phyloP scores from a whole-genome alignment of 1,284 basidiomycete species.

The Ustilago esculenta region DNA sequence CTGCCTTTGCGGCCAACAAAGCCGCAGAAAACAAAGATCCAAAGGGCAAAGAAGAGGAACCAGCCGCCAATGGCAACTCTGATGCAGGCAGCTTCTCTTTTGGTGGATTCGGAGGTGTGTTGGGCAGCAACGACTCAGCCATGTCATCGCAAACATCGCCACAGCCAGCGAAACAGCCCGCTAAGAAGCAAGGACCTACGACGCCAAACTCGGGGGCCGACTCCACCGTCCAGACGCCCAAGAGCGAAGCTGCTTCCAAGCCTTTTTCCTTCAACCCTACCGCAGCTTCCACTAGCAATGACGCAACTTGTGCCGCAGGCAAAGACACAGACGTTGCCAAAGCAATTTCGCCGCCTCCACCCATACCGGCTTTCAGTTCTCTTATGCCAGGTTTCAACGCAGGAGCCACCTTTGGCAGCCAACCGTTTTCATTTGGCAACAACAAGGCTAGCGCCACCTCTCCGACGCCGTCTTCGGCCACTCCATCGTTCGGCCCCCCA shows the following conservation, averaged over 20 bases:
- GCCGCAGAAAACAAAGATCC: conserved; percentile 26
- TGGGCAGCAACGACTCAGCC: conserved; percentile 26
- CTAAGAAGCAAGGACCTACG: background rate
- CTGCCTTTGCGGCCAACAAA: conserved; percentile 38
- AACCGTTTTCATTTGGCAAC: conserved; percentile 37
- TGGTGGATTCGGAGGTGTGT: conserved; percentile 28
- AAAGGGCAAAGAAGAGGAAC: conserved; percentile 11
- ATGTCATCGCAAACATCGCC: conserved; percentile 5
- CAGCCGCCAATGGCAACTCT: conserved; percentile 1
- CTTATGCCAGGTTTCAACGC: conserved; percentile 30
- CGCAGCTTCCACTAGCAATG: background rate
- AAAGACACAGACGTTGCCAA: conserved; percentile 6
- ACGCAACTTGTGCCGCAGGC: background rate
- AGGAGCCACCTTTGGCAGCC: conserved; percentile 22
- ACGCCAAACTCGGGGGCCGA: conserved; percentile 12
- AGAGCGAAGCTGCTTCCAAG: conserved; percentile 11
- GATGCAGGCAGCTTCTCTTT: conserved; percentile 46
- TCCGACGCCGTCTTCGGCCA: background rate
- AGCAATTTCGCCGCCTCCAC: conserved; percentile 21
- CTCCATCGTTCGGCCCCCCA: background rate
- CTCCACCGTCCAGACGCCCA: conserved; percentile 19
- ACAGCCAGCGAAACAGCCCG: background rate
- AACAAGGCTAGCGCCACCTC: conserved; percentile 8
- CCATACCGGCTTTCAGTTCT: conserved; percentile 34
- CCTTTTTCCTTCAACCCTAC: conserved; percentile 30